Conservation (phyloP, 2,329 filamentous ascomycete species). For the Colletotrichum neosansevieriae region DNA sequence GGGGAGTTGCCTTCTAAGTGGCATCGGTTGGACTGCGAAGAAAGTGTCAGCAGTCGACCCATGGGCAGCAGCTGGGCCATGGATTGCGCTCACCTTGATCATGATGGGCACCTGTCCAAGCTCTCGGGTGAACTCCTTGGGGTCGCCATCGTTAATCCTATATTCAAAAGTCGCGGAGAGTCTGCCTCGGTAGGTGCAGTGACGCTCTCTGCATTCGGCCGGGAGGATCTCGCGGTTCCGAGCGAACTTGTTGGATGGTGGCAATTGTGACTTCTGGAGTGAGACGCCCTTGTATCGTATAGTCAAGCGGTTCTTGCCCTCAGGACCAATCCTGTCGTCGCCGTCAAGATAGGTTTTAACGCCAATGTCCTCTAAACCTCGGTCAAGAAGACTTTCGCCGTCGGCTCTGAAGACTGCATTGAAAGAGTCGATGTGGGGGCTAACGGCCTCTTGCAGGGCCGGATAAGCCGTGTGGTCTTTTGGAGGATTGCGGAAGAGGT, state of each 20-base stretch:
- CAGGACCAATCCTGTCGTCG: slow-evolving; percentile 70
- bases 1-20: slow-evolving; percentile 90
- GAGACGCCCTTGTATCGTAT: slow-evolving; percentile 85
- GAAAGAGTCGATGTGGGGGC: slow-evolving; percentile 95
- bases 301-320: slow-evolving; percentile 78
- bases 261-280: slow-evolving; percentile 84
- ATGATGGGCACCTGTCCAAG: slow-evolving; percentile 92
- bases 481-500: slow-evolving; percentile 90
- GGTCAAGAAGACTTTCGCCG: slow-evolving; percentile 73
- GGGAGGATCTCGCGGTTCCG: slow-evolving; percentile 88
- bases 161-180: slow-evolving; percentile 88
- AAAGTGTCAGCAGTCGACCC: slow-evolving; percentile 44
- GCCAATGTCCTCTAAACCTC: slow-evolving; percentile 89
- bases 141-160: slow-evolving; percentile 86
- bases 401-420: slow-evolving; percentile 85
- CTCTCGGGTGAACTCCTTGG: slow-evolving; percentile 84
- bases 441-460: slow-evolving; percentile 83
- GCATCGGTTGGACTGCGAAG: slow-evolving; percentile 81
- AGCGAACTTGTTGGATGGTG: slow-evolving; percentile 85
- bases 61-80: neutral
- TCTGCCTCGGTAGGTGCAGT: slow-evolving; percentile 90
- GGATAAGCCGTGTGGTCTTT: slow-evolving; percentile 91
- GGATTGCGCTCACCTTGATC: slow-evolving; percentile 76
- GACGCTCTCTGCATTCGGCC: slow-evolving; percentile 93
- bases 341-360: slow-evolving; percentile 89